Conservation (phyloP, 139 green algal genomes). For the Astrephomene gubernaculifera region DNA sequence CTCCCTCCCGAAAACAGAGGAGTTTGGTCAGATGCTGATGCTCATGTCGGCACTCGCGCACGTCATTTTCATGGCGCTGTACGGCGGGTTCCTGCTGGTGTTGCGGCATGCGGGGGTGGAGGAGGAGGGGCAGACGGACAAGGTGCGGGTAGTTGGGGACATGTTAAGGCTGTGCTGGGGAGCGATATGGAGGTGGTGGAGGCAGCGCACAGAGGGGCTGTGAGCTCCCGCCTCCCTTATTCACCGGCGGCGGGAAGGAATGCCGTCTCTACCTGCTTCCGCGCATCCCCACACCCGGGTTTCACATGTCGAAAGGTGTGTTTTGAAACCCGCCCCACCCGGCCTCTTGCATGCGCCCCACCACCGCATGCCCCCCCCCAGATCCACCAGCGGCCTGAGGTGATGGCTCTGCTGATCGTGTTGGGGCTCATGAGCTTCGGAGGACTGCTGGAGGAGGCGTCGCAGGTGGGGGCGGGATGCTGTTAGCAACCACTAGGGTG, state of each 20-base stretch:
- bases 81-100: slow-evolving; percentile 44
- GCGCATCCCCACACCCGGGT: neutral
- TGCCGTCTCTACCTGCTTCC: too few relatives aligned
- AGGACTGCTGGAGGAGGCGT: slow-evolving; percentile 19
- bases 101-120: neutral
- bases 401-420: slow-evolving; percentile 32
- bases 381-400: neutral
- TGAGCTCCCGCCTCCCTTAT: too few relatives aligned
- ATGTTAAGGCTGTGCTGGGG: neutral
- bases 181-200: neutral
- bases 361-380: neutral
- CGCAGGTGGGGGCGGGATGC: slow-evolving; percentile 16
- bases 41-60: slow-evolving; percentile 38
- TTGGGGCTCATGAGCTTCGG: slow-evolving; percentile 38
- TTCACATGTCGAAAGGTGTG: neutral
- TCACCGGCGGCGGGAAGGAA: too few relatives aligned
- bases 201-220: neutral
- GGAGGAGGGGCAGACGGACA: neutral
- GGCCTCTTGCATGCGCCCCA: neutral
- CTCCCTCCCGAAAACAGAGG: slow-evolving; percentile 6
- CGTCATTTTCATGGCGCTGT: slow-evolving; percentile 40
- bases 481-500: neutral
- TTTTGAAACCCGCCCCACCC: neutral
- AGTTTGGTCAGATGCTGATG: slow-evolving; percentile 46
- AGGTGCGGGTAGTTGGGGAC: neutral